Base-by-base conservation (phyloP, 768 basidiomycete species). In the Lentinula sp. region DNA sequence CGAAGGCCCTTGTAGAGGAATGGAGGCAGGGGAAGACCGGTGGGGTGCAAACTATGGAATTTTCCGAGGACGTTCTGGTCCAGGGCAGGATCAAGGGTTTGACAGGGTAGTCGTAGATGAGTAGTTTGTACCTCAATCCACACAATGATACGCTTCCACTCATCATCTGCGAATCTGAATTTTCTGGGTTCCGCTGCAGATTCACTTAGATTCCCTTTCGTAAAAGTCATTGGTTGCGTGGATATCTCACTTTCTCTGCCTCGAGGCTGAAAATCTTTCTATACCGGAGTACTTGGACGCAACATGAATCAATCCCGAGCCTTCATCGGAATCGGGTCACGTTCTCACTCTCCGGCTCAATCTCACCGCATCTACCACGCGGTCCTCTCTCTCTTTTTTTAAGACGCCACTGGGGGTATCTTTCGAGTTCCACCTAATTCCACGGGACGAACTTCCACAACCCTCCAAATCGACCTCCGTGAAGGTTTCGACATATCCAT, bases 1-100 rank as follows among this genome's bases (percentile, higher is more conserved):
- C 86, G 15, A 87, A 76, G 72, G 74, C 57, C 0, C 67, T 98
- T 54, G 87, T 95, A 7, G 74, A 83, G 63, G 69, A 59, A 1
- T 88, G 84, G 82, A 74, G 76, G 53, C 63, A 66, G 16, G 81
- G 78, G 6, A 61, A 69, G 57, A 51, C 49, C 54, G 70, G 66
- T 55, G 51, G 45, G 61, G 70, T 65, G n/a, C 63, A 74, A 9
- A 66, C 69, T 18, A 66, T 69, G 0, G 49, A 78, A 1, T 62
- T 66, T 36, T 50, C 79, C 28, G 66, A 67, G 20, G 74, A 69
- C 12, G 18, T 72, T 20, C 62, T 59, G 0, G 67, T 61, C 8
- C 48, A 36, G 16, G 65, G 61, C 23, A 62, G 60, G 53, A 42
- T 66, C 8, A 53, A 64, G 35, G 65, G 65, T 36, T 61, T 66